Conservation (phyloP, 495 filamentous ascomycete species). For the Neurospora sp. region DNA sequence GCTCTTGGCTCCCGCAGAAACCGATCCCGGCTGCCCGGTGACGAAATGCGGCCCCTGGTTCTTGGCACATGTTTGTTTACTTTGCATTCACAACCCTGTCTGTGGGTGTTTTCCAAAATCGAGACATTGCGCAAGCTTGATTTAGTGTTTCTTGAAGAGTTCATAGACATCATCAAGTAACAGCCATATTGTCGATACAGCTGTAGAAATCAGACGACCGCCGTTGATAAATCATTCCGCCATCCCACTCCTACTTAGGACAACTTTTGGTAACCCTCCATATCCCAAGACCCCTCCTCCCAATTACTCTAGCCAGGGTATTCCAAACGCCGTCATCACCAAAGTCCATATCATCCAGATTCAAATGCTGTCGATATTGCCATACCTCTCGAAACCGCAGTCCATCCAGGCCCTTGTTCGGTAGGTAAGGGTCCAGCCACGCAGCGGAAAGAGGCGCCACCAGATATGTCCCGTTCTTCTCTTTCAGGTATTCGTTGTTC, state of each 20-base stretch:
- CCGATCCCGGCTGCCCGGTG: neutral
- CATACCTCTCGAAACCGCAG: conserved; percentile 57
- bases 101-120: neutral
- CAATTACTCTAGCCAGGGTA: conserved; percentile 67
- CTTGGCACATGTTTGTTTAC: neutral
- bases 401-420: conserved; percentile 35
- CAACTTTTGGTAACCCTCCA: conserved; percentile 63
- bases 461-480: conserved; percentile 48
- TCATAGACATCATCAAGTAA: neutral
- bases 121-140: neutral
- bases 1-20: neutral
- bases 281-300: conserved; percentile 66
- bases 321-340: conserved; percentile 67
- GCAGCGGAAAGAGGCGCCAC: conserved; percentile 62
- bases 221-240: neutral
- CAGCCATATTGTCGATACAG: neutral
- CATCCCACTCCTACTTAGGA: conserved; percentile 2
- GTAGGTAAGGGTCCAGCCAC: conserved; percentile 55
- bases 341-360: conserved; percentile 89
- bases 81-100: neutral
- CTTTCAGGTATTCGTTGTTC: conserved; percentile 39
- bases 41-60: neutral
- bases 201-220: neutral
- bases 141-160: neutral
- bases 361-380: conserved; percentile 65